A percentile compares a stretch with the other conserved stretches of the same genome.
Evolutionary conservation across 208 protist species (phyloP).

Genomic region (Polymyxa betae): DNA sequence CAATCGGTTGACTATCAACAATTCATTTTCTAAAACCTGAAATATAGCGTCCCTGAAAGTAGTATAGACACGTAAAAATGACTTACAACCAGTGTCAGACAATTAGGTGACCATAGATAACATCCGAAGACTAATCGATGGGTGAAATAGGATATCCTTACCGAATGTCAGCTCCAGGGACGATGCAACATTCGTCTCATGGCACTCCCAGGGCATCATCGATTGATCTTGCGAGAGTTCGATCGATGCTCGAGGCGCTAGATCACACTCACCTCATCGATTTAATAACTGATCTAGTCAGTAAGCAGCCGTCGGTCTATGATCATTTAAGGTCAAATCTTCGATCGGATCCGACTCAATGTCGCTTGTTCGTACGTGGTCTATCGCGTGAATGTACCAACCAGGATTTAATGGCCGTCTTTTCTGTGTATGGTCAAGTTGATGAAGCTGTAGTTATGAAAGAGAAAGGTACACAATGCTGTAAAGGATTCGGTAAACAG

Average conservation of each 20-base stretch:
- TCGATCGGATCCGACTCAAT: neutral
- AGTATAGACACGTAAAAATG: too few species aligned
- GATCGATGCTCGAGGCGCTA: neutral
- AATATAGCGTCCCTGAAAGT: too few species aligned
- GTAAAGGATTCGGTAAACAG: conserved; percentile 22
- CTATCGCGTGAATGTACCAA: neutral
- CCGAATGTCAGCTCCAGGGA: too few species aligned
- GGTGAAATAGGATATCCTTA: too few species aligned
- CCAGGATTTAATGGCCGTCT: neutral
- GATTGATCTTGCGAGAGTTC: neutral
- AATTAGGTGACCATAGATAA: too few species aligned
- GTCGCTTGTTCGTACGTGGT: neutral
- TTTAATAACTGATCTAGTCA: neutral
- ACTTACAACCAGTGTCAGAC: too few species aligned
- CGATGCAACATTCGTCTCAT: too few species aligned
- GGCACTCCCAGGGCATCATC: too few species aligned
- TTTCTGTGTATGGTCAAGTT: neutral
- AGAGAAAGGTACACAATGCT: neutral
- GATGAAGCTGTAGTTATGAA: conserved; percentile 3
- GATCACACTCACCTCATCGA: neutral
- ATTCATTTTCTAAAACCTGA: too few species aligned
- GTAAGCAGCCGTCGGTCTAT: neutral
- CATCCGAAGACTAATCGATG: too few species aligned
- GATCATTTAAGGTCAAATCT: neutral
- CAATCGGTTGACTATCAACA: too few species aligned